Base-by-base conservation (phyloP, 2,329 filamentous ascomycete species). In the Fusarium guadeloupense region DNA sequence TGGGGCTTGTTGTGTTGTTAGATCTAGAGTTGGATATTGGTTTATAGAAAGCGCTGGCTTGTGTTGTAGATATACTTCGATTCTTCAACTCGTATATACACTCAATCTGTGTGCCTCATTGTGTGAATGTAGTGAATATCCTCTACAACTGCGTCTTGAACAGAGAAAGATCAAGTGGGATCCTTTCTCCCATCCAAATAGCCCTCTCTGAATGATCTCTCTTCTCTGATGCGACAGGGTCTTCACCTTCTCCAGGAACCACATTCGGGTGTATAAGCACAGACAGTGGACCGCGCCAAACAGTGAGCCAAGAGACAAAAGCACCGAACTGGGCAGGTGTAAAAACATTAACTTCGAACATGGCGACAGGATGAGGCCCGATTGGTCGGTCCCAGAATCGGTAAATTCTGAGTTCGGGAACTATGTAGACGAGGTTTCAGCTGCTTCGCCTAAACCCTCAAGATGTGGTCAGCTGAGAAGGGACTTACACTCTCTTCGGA, bases 301-400 rank as follows among this genome's bases (percentile, higher is more conserved):
- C 85, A 25, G 91, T 84, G 25, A 97, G 78, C 93, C 93, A 97
- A 0, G 91, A 84, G 33, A 97, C 78, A 69, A 97, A 96, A 0
- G 93, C 93, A 0, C 93, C 93, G 70, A 97, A 97, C 74, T 97
- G 91, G 4, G 86, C 88, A 0, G 93, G 93, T 0, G 89, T 92
- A 74, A 94, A 92, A 17, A 97, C 39, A 67, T 96, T 96, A 39
- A 97, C 92, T 76, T 97, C 93, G 69, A 97, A 97, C 92, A 96
- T 97, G 46, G 88, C 90, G 1, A 92, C 75, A 0, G 90, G 88
- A 73, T 97, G 93, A 1, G 93, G 93, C 0, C 93, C 93, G 23
- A 97, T 76, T 0, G 93, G 92, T 13, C 78, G 76, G 64, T 95
- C 89, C 84, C 86, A 96, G 64, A 96, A 80, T 13, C 76, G 81